These are phyloP conservation scores for Fusarium circinatum DNA, from an alignment of 2,329 filamentous ascomycete genomes.

Conservation along the genomic window DNA sequence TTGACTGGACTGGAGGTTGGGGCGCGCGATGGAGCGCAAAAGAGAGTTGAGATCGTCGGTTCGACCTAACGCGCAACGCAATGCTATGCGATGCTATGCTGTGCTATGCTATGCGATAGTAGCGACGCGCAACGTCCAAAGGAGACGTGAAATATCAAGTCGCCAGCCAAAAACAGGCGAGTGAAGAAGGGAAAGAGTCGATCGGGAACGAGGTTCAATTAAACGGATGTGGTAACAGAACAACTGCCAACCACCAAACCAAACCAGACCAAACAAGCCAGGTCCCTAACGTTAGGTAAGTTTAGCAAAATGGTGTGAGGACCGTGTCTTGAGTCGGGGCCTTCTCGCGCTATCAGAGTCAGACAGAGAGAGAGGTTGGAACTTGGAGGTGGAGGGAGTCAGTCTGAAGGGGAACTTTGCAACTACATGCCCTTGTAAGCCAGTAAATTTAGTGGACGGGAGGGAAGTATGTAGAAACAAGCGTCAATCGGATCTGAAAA, in stretches of 20 bases:
- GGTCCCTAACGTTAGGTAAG: not conserved
- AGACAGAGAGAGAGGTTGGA: conserved; percentile 11
- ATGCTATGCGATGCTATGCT: not conserved
- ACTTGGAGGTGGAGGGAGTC: conserved; percentile 3
- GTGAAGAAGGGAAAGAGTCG: conserved; percentile 12
- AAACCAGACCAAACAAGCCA: conserved; percentile 8
- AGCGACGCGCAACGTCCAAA: conserved; percentile 16
- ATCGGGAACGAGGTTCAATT: conserved; percentile 27
- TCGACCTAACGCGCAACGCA: conserved; percentile 19
- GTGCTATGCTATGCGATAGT: conserved; percentile 11
- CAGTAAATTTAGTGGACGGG: conserved; percentile 18
- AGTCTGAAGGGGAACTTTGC: conserved; percentile 15
- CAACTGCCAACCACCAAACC: not conserved
- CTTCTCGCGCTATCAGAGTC: conserved; percentile 34
- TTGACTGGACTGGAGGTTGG: conserved; percentile 30
- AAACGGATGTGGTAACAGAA: conserved; percentile 19
- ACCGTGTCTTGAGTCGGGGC: conserved; percentile 42
- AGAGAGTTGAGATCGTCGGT: conserved; percentile 15
- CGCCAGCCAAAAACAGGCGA: conserved; percentile 35
- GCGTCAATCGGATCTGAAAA: conserved; percentile 3
- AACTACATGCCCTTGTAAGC: conserved; percentile 4
- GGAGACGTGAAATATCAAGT: conserved; percentile 16
- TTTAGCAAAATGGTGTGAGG: conserved; percentile 37
- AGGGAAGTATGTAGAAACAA: conserved; percentile 33
- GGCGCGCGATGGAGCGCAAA: conserved; percentile 10